Evolutionary conservation across 1,284 basidiomycete species (phyloP).

Genomic region (Ustilago sp.): DNA sequence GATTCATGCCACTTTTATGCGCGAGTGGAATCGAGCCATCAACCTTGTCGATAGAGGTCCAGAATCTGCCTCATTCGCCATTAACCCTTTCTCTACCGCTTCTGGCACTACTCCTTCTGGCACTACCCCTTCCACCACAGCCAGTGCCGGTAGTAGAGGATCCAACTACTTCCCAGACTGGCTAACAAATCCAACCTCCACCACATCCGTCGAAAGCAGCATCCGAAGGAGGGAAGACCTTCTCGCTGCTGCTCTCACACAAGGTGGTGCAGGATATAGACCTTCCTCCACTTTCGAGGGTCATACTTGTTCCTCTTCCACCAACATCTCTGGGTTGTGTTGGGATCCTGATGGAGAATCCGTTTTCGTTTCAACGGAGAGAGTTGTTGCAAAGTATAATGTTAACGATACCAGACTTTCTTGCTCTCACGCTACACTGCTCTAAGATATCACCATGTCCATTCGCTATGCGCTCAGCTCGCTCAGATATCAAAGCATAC

Average conservation of each 20-base stretch:
- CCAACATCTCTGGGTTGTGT: constrained; percentile 52
- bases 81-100: background rate
- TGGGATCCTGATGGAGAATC: constrained; percentile 55
- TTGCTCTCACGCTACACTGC: constrained; percentile 12
- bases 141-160: background rate
- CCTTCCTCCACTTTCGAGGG: background rate
- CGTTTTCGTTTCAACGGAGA: constrained; percentile 49
- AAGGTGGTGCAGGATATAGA: background rate
- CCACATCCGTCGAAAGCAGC: constrained; percentile 3
- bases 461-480: background rate
- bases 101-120: background rate
- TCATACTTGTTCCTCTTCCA: constrained; percentile 9
- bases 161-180: constrained; percentile 25
- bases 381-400: constrained; percentile 42
- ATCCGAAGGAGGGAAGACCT: constrained; percentile 8
- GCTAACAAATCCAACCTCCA: constrained; percentile 12
- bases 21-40: constrained; percentile 45
- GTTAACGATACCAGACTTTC: constrained; percentile 25
- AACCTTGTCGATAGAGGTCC: constrained; percentile 23
- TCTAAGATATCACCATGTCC: constrained; percentile 1
- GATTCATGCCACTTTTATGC: constrained; percentile 43
- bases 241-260: constrained; percentile 7
- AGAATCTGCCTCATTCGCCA: background rate
- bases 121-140: background rate
- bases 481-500: background rate